Conservation (phyloP, 371 early-diverging fungal genomes). For the Amoeboaphelidium protococcarum region DNA sequence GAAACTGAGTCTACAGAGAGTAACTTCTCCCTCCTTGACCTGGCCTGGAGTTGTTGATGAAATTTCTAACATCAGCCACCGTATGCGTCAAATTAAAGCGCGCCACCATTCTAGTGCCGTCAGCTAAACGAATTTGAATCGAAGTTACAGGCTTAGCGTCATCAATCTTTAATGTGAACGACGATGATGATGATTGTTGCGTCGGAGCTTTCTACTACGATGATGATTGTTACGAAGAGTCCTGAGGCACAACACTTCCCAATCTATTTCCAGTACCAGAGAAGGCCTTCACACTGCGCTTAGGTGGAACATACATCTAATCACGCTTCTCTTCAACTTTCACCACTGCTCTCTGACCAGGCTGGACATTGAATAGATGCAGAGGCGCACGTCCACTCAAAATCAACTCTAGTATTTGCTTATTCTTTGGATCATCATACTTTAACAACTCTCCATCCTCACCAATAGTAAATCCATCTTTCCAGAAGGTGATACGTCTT, state of each 20-base stretch:
- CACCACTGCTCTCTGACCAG: constrained; percentile 75
- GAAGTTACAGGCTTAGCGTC: constrained; percentile 44
- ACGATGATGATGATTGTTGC: constrained; percentile 4
- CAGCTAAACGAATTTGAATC: constrained; percentile 65
- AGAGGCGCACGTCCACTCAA: constrained; percentile 67
- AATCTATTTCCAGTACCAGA: constrained; percentile 61
- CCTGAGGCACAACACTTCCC: constrained; percentile 15
- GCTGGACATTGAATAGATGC: constrained; percentile 55
- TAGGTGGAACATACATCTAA: constrained; percentile 65
- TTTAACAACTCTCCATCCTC: constrained; percentile 67
- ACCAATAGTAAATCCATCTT: constrained; percentile 77
- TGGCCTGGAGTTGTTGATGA: constrained; percentile 25
- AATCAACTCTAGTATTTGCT: constrained; percentile 50
- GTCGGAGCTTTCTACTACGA: no score
- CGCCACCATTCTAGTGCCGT: constrained; percentile 65
- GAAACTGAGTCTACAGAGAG: constrained; percentile 53
- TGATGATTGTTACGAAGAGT: constrained; percentile 9
- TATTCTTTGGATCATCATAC: constrained; percentile 61
- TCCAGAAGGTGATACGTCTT: constrained; percentile 57
- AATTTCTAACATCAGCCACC: constrained; percentile 45
- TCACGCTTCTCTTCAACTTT: constrained; percentile 47
- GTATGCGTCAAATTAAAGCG: constrained; percentile 74
- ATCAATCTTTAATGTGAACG: constrained; percentile 26
- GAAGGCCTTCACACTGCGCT: constrained; percentile 33
- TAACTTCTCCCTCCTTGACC: constrained; percentile 19